Percentiles rank a stretch among this genome's conserved stretches.
Evolutionary conservation across 208 protist species (phyloP).

Genomic region (Crithidia expoeki): DNA sequence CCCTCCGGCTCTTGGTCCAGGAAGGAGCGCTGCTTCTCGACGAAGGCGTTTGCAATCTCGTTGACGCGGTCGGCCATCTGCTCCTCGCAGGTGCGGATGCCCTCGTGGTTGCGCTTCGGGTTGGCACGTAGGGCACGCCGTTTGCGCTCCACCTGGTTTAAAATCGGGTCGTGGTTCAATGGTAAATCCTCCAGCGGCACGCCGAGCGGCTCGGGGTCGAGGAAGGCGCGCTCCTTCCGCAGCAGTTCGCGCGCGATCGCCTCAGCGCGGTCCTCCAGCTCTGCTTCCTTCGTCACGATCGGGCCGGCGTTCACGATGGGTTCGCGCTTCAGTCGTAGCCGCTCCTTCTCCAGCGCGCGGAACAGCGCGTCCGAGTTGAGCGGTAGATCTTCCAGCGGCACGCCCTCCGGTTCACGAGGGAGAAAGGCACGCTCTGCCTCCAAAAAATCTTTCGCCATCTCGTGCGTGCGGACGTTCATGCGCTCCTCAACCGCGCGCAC

Average conservation of each 20-base stretch:
- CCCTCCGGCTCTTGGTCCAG: conserved; percentile 78
- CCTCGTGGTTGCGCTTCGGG: conserved; percentile 53
- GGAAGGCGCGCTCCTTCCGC: conserved; percentile 76
- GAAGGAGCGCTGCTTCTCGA: conserved; percentile 75
- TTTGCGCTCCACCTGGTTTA: conserved; percentile 72
- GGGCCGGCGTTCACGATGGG: conserved; percentile 33
- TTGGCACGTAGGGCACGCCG: conserved; percentile 54
- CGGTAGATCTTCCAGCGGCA: conserved; percentile 63
- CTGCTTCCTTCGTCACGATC: conserved; percentile 41
- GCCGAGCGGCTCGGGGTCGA: conserved; percentile 85
- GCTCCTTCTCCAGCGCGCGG: conserved; percentile 48
- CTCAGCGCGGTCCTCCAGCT: conserved; percentile 55
- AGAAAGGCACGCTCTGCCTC: conserved; percentile 68
- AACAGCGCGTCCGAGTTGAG: conserved; percentile 68
- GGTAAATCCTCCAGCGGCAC: conserved; percentile 81
- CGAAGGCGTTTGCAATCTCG: conserved; percentile 67
- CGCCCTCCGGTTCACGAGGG: conserved; percentile 70
- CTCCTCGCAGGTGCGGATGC: conserved; percentile 63
- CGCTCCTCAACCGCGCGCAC: conserved; percentile 54
- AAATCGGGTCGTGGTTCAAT: conserved; percentile 66
- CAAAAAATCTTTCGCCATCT: conserved; percentile 58
- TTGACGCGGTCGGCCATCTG: conserved; percentile 67
- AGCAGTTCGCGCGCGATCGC: conserved; percentile 63
- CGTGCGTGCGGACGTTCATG: conserved; percentile 75
- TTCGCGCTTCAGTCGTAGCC: conserved; percentile 65